Percentiles rank a stretch among this genome's conserved stretches.
These are phyloP conservation scores for Avicennia marina DNA, from an alignment of 257 asterid species.

Conservation along the genomic window DNA sequence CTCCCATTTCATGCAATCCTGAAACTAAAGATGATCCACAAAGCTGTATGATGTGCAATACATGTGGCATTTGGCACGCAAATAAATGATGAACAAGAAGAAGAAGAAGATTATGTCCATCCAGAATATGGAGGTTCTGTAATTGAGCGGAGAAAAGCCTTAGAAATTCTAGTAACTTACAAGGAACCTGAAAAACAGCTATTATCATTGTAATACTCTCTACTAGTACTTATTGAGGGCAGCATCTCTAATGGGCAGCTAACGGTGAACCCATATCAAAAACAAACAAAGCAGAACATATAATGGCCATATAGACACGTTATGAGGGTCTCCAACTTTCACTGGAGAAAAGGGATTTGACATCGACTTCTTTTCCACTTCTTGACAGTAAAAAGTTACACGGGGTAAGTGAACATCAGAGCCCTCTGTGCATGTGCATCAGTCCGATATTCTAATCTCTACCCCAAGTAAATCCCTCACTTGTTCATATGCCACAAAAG, in stretches of 20 bases:
- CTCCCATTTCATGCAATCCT: too few relatives aligned
- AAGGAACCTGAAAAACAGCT: slow-evolving; percentile 14
- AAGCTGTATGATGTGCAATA: too few relatives aligned
- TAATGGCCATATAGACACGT: too few relatives aligned
- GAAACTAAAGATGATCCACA: too few relatives aligned
- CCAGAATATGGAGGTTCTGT: too few relatives aligned
- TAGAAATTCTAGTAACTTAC: slow-evolving; percentile 12
- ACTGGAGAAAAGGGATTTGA: too few relatives aligned
- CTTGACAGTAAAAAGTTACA: slow-evolving; percentile 27
- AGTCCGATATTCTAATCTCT: slow-evolving; percentile 75
- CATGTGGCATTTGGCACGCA: too few relatives aligned
- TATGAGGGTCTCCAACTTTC: too few relatives aligned
- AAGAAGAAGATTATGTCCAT: too few relatives aligned
- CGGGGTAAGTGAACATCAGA: neutral
- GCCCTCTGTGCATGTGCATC: slow-evolving; percentile 20
- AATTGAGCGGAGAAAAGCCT: too few relatives aligned
- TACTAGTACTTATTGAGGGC: slow-evolving; percentile 26
- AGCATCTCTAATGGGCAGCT: slow-evolving; percentile 19
- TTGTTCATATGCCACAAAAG: slow-evolving; percentile 80
- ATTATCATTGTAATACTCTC: slow-evolving; percentile 22
- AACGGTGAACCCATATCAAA: slow-evolving; percentile 5
- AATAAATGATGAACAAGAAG: too few relatives aligned
- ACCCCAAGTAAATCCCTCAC: slow-evolving; percentile 71
- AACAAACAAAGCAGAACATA: neutral
- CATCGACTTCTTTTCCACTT: slow-evolving; percentile 10